Conservation (phyloP, 768 basidiomycete species). For the Macrolepiota albuminosa region DNA sequence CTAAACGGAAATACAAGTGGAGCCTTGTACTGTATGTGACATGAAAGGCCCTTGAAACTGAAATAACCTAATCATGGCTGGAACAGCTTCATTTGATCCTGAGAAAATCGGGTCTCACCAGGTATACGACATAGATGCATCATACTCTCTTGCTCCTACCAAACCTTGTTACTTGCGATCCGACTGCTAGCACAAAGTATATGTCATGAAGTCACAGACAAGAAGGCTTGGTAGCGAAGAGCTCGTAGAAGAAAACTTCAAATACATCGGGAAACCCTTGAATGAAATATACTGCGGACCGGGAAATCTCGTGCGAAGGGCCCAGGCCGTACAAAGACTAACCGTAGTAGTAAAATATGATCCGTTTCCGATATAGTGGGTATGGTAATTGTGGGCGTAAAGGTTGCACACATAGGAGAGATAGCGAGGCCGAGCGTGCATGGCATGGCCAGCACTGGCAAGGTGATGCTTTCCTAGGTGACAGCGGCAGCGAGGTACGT, state of each 20-base stretch:
- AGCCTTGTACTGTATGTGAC: background rate
- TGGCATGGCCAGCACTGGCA: background rate
- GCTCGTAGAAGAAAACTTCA: background rate
- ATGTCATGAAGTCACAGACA: background rate
- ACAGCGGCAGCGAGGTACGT: background rate
- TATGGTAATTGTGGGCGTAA: background rate
- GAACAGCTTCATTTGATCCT: background rate
- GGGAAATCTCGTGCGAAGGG: background rate
- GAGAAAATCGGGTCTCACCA: background rate
- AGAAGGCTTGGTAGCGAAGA: background rate
- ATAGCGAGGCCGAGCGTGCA: background rate
- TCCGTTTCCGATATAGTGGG: conserved; percentile 10
- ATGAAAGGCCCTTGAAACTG: background rate
- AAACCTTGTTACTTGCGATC: background rate
- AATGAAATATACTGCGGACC: conserved; percentile 14
- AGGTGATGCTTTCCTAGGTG: background rate
- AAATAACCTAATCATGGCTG: no score
- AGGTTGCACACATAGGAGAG: background rate
- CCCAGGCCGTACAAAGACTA: conserved; percentile 12
- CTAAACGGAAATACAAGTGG: background rate
- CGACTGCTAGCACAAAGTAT: background rate
- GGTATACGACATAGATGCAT: background rate
- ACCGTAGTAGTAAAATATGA: conserved; percentile 15
- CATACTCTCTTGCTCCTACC: background rate
- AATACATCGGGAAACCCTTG: conserved; percentile 7